Conservation (phyloP, 1,139 yeast genomes). For the Schwanniomyces etchellsii region DNA sequence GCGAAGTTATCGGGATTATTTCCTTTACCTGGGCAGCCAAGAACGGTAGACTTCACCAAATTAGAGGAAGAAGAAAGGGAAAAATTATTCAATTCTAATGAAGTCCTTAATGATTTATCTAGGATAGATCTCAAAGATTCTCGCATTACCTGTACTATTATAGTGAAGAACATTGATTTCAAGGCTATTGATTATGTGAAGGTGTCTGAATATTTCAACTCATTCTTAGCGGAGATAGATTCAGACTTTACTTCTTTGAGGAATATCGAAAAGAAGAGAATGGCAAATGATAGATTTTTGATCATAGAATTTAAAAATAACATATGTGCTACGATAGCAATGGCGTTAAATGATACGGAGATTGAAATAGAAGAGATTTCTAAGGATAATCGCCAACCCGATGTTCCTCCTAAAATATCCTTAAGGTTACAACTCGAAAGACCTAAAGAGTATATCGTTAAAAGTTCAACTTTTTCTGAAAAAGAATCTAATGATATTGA, state of each 20-base stretch:
- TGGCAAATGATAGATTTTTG: constrained; percentile 31
- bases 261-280: constrained; percentile 28
- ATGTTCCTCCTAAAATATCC: constrained; percentile 5
- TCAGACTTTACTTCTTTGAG: constrained; percentile 21
- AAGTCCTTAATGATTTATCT: constrained; percentile 32
- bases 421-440: constrained; percentile 33
- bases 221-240: constrained; percentile 34
- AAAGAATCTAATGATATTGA: constrained; percentile 15
- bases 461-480: constrained; percentile 16
- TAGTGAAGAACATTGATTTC: constrained; percentile 43
- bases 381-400: constrained; percentile 6
- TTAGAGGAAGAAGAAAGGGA: constrained; percentile 44
- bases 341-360: constrained; percentile 38
- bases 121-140: constrained; percentile 51
- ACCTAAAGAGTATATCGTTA: constrained; percentile 61
- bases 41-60: constrained; percentile 50
- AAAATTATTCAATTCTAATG: constrained; percentile 35
- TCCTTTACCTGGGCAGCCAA: constrained; percentile 68
- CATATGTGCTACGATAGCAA: constrained; percentile 54
- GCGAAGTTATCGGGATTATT: constrained; percentile 82
- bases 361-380: constrained; percentile 17
- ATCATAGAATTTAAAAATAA: constrained; percentile 50
- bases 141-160: constrained; percentile 41
- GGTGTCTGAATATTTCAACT: constrained; percentile 38
- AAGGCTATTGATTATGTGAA: constrained; percentile 34